These are phyloP conservation scores for Symbiodinium natans DNA, from an alignment of 73 alveolate species.

Conservation along the genomic window DNA sequence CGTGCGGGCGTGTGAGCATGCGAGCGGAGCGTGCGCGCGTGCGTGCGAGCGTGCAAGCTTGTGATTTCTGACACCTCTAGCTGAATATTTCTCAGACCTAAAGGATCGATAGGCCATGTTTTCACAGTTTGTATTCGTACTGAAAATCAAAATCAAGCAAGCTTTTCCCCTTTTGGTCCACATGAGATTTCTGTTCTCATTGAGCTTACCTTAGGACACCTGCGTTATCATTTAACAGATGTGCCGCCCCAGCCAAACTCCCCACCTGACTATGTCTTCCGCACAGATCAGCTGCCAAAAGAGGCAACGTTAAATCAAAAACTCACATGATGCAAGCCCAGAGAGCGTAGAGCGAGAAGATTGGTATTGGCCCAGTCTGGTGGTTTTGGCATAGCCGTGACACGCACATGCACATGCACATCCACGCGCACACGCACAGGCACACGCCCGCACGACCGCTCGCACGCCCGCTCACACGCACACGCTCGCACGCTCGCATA, in stretches of 20 bases:
- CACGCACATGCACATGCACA: too few relatives aligned
- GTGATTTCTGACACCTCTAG: slow-evolving; percentile 98
- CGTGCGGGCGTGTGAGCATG: too few relatives aligned
- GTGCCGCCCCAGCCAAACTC: slow-evolving; percentile 7
- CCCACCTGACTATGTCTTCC: slow-evolving; percentile 1
- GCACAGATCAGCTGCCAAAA: not conserved
- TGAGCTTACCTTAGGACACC: slow-evolving; percentile 99
- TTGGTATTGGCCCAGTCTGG: too few relatives aligned
- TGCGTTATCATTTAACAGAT: slow-evolving; percentile 96
- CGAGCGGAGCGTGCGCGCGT: too few relatives aligned
- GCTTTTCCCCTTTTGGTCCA: slow-evolving; percentile 99
- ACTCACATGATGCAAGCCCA: not conserved
- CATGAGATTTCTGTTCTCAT: slow-evolving; percentile 99
- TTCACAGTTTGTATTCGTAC: slow-evolving; percentile 98
- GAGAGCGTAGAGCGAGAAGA: too few relatives aligned
- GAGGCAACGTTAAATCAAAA: not conserved
- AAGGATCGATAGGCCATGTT: slow-evolving; percentile 99
- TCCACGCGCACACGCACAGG: too few relatives aligned
- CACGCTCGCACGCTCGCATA: too few relatives aligned
- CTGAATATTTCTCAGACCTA: slow-evolving; percentile 96
- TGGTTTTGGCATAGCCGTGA: too few relatives aligned
- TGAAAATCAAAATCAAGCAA: slow-evolving; percentile 96
- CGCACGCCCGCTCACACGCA: too few relatives aligned
- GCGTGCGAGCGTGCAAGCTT: too few relatives aligned
- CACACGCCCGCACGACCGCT: too few relatives aligned